Conservation (phyloP, 371 early-diverging fungal species). For the Synchytrium microbalum region DNA sequence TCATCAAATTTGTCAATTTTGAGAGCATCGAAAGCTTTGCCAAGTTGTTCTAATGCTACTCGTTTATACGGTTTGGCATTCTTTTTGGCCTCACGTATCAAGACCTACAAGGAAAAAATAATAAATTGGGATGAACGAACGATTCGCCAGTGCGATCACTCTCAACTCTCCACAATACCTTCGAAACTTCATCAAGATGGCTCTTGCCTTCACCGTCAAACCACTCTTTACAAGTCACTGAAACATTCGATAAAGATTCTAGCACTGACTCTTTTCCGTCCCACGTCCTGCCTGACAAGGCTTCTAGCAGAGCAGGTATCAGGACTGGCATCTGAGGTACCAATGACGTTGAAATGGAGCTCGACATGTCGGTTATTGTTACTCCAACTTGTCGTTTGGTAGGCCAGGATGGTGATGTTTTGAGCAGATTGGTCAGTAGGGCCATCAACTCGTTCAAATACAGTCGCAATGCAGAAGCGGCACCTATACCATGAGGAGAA, state of each 20-base stretch:
- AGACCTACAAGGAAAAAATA: slow-evolving; percentile 37
- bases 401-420: slow-evolving; percentile 61
- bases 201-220: slow-evolving; percentile 27
- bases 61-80: slow-evolving; percentile 61
- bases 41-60: slow-evolving; percentile 57
- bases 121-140: background rate
- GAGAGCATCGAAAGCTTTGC: slow-evolving; percentile 50
- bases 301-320: slow-evolving; percentile 55
- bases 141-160: background rate
- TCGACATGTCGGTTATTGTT: slow-evolving; percentile 58
- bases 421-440: slow-evolving; percentile 46
- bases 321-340: slow-evolving; percentile 39
- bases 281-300: slow-evolving; percentile 73
- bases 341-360: slow-evolving; percentile 20
- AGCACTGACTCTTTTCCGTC: slow-evolving; percentile 80
- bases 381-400: slow-evolving; percentile 69
- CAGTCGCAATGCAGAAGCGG: slow-evolving; percentile 40
- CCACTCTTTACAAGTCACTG: slow-evolving; percentile 46
- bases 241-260: slow-evolving; percentile 49
- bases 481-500: too few species aligned
- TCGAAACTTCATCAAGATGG: slow-evolving; percentile 38
- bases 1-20: slow-evolving; percentile 47
- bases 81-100: slow-evolving; percentile 65
- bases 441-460: slow-evolving; percentile 53
- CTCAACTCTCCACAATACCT: slow-evolving; percentile 28